These are phyloP conservation scores for Cenchrus purpureus DNA, from an alignment of 176 grass and related monocot genomes.

Conservation along the genomic window DNA sequence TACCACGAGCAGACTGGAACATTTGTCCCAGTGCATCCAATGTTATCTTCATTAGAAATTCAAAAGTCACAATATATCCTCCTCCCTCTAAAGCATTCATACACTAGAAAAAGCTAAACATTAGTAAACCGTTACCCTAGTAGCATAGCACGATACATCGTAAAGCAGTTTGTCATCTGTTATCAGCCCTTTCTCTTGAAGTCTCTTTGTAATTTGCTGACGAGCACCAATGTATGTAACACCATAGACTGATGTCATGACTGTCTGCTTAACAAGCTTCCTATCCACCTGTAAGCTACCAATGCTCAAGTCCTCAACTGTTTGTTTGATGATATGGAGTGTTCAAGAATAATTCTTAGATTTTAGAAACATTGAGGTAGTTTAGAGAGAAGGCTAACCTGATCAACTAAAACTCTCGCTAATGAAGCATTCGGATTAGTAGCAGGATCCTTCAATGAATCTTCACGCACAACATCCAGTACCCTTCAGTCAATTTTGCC, in stretches of 20 bases:
- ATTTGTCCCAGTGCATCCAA: constrained; percentile 93
- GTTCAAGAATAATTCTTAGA: constrained; percentile 28
- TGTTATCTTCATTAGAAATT: constrained; percentile 68
- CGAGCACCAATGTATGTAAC: constrained; percentile 95
- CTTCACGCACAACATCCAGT: constrained; percentile 68
- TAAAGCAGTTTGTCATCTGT: constrained; percentile 75
- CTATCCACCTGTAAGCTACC: constrained; percentile 95
- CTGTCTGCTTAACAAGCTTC: constrained; percentile 97
- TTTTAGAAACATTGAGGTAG: neutral
- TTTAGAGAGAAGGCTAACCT: constrained; percentile 64
- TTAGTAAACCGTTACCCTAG: constrained; percentile 58
- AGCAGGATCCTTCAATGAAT: constrained; percentile 71
- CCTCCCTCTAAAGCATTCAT: constrained; percentile 8
- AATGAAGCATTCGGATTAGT: constrained; percentile 66
- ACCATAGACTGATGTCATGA: constrained; percentile 99
- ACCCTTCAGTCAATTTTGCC: constrained; percentile 64
- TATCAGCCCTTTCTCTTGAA: constrained; percentile 92
- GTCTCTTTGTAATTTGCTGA: constrained; percentile 83
- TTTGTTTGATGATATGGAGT: constrained; percentile 37
- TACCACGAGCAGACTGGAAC: constrained; percentile 91
- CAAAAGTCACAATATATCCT: constrained; percentile 34
- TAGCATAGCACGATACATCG: constrained; percentile 77
- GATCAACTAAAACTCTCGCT: constrained; percentile 81
- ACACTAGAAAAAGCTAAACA: constrained; percentile 8
- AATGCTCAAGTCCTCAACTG: constrained; percentile 53